Percentiles rank a stretch among this genome's conserved stretches.
These are phyloP conservation scores for Lachnellula arida DNA, from an alignment of 2,329 filamentous ascomycete genomes.

Conservation along the genomic window DNA sequence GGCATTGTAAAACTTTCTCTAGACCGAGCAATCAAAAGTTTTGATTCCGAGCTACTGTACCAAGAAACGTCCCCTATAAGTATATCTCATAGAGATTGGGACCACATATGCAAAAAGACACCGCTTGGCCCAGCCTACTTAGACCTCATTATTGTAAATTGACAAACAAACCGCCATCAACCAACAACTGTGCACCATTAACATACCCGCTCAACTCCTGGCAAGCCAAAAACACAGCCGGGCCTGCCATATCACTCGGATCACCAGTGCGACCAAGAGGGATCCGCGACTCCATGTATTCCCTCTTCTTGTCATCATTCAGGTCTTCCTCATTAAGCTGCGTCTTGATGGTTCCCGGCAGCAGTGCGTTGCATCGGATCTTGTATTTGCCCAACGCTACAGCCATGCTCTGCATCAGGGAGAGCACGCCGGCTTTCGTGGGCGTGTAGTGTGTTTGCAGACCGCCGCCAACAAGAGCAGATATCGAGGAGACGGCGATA, in stretches of 20 bases:
- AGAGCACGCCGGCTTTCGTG: slow-evolving; percentile 78
- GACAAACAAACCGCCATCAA: slow-evolving; percentile 86
- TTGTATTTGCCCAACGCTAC: slow-evolving; percentile 70
- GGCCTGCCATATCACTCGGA: slow-evolving; percentile 72
- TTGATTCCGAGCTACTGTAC: not conserved
- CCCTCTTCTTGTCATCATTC: slow-evolving; percentile 63
- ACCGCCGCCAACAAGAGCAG: slow-evolving; percentile 71
- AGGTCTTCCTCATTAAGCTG: slow-evolving; percentile 82
- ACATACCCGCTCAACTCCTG: slow-evolving; percentile 76
- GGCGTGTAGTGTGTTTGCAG: slow-evolving; percentile 82
- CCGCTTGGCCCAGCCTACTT: not conserved
- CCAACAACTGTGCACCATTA: slow-evolving; percentile 75
- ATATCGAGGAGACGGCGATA: slow-evolving; percentile 70
- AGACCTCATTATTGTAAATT: slow-evolving; percentile 62
- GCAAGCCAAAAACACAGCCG: slow-evolving; percentile 79
- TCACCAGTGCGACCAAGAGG: slow-evolving; percentile 71
- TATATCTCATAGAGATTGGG: not conserved
- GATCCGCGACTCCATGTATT: slow-evolving; percentile 77
- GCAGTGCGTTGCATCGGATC: slow-evolving; percentile 77
- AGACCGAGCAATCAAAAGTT: not conserved
- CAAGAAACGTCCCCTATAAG: no score
- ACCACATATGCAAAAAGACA: not conserved
- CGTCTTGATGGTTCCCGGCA: slow-evolving; percentile 79
- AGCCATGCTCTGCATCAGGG: slow-evolving; percentile 78
- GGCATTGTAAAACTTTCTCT: not conserved